Percentiles rank a stretch among this genome's conserved stretches.
phyloP scores from a whole-genome alignment of 2,329 filamentous ascomycete species.

The Arthrinium phaeospermum region DNA sequence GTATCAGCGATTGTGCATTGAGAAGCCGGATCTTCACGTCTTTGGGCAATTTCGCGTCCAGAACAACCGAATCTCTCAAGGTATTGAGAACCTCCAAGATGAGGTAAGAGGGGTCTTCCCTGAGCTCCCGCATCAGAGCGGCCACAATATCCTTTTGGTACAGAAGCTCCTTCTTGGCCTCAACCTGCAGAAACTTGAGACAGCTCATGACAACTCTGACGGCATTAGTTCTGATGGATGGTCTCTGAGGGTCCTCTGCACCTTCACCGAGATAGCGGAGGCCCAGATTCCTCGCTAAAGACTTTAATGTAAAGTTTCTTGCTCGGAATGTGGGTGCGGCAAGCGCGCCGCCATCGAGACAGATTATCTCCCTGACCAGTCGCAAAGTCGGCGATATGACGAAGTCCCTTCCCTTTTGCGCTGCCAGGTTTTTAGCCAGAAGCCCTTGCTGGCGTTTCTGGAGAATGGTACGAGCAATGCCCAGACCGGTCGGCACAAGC shows the following conservation, averaged over 20 bases:
- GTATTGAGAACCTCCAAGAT: slow-evolving; percentile 76
- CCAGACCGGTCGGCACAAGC: slow-evolving; percentile 75
- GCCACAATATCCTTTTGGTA: slow-evolving; percentile 74
- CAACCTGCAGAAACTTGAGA: slow-evolving; percentile 76
- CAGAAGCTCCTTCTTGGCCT: slow-evolving; percentile 83
- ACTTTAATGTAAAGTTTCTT: slow-evolving; percentile 79
- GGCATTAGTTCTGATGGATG: slow-evolving; percentile 83
- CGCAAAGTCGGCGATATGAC: slow-evolving; percentile 88
- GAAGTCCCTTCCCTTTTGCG: slow-evolving; percentile 83
- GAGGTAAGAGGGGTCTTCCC: slow-evolving; percentile 77
- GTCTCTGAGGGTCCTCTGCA: slow-evolving; percentile 69
- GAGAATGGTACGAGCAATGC: slow-evolving; percentile 81
- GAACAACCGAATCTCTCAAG: slow-evolving; percentile 73
- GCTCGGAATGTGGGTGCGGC: slow-evolving; percentile 79
- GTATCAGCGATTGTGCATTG: slow-evolving; percentile 74
- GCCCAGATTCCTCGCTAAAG: slow-evolving; percentile 79
- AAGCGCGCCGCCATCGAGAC: slow-evolving; percentile 82
- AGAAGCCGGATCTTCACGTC: slow-evolving; percentile 78
- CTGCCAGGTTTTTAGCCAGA: slow-evolving; percentile 77
- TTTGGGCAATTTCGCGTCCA: slow-evolving; percentile 75
- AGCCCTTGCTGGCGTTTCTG: slow-evolving; percentile 82
- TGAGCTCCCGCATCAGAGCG: slow-evolving; percentile 76
- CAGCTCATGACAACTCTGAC: slow-evolving; percentile 81
- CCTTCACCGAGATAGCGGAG: slow-evolving; percentile 65
- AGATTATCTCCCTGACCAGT: slow-evolving; percentile 83